A percentile compares a stretch with the other conserved stretches of the same genome.
phyloP scores from a whole-genome alignment of 78 protist genomes.

The Neovahlkampfia damariscottae region DNA sequence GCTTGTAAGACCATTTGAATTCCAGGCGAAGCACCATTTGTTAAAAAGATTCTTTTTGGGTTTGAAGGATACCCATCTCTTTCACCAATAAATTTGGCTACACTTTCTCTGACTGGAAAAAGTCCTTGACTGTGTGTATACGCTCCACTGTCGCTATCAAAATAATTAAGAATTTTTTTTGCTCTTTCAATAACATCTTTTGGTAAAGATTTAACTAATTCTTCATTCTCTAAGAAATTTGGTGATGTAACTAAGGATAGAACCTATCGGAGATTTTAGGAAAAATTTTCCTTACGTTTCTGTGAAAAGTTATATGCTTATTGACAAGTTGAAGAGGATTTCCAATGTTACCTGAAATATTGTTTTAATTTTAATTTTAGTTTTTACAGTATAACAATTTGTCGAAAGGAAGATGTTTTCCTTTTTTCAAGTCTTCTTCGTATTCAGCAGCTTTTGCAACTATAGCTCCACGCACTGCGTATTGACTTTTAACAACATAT shows the following conservation, averaged over 20 bases:
- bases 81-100: constrained; percentile 72
- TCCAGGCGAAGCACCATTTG: constrained; percentile 93
- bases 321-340: constrained; percentile 94
- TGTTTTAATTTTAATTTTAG: constrained; percentile 50
- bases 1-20: constrained; percentile 36
- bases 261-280: too few relatives aligned
- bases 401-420: too few relatives aligned
- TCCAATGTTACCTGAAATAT: constrained; percentile 95
- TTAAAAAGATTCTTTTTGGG: constrained; percentile 76
- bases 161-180: neutral
- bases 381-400: neutral
- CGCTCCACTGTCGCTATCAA: constrained; percentile 62
- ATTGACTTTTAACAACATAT: constrained; percentile 26
- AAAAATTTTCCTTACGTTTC: too few relatives aligned
- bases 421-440: constrained; percentile 6
- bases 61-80: constrained; percentile 14
- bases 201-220: constrained; percentile 36
- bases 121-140: constrained; percentile 85
- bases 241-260: constrained; percentile 24
- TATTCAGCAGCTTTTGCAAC: constrained; percentile 27
- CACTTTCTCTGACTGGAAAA: constrained; percentile 45
- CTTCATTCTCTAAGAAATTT: neutral
- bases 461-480: constrained; percentile 66
- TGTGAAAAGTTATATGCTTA: constrained; percentile 82
- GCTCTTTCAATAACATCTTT: constrained; percentile 73